Conservation (phyloP, 331 rosid genomes). For the Rhamnella rubrinervis region DNA sequence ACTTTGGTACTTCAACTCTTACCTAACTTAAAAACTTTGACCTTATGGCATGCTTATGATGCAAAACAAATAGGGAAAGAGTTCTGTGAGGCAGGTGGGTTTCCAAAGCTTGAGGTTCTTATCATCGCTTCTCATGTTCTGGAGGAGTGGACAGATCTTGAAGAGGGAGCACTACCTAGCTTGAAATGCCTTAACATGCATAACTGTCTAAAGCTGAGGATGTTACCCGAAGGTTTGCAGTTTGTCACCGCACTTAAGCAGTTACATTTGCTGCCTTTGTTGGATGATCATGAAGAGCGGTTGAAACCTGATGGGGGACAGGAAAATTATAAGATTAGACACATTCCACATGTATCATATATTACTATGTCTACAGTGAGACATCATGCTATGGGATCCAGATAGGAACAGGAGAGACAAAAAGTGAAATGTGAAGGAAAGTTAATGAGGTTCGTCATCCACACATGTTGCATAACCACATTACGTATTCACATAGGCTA, state of each 20-base stretch:
- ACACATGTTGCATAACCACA: too few species aligned
- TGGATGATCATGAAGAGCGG: slow-evolving; percentile 22
- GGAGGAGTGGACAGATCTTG: slow-evolving; percentile 29
- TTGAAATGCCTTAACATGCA: slow-evolving; percentile 15
- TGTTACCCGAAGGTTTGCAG: slow-evolving; percentile 20
- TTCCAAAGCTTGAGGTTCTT: slow-evolving; percentile 25
- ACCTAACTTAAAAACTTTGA: slow-evolving; percentile 25
- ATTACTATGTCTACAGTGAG: slow-evolving; percentile 6
- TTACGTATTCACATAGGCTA: neutral
- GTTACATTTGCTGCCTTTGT: slow-evolving; percentile 11
- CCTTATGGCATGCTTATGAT: slow-evolving; percentile 26
- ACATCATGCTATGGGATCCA: neutral
- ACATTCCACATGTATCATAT: slow-evolving; percentile 8
- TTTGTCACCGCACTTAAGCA: slow-evolving; percentile 20
- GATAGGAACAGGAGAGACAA: neutral
- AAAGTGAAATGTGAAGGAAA: neutral
- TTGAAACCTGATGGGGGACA: slow-evolving; percentile 26
- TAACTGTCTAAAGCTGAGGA: slow-evolving; percentile 14
- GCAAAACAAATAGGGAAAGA: slow-evolving; percentile 16
- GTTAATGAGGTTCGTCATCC: too few species aligned
- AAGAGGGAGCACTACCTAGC: slow-evolving; percentile 31
- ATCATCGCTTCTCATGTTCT: slow-evolving; percentile 24
- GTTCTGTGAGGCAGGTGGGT: slow-evolving; percentile 21
- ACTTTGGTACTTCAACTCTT: slow-evolving; percentile 25
- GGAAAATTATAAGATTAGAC: slow-evolving; percentile 25